A percentile compares a stretch with the other conserved stretches of the same genome.
phyloP scores from a whole-genome alignment of 176 grass and related monocot species.

The Rhynchospora pubera region DNA sequence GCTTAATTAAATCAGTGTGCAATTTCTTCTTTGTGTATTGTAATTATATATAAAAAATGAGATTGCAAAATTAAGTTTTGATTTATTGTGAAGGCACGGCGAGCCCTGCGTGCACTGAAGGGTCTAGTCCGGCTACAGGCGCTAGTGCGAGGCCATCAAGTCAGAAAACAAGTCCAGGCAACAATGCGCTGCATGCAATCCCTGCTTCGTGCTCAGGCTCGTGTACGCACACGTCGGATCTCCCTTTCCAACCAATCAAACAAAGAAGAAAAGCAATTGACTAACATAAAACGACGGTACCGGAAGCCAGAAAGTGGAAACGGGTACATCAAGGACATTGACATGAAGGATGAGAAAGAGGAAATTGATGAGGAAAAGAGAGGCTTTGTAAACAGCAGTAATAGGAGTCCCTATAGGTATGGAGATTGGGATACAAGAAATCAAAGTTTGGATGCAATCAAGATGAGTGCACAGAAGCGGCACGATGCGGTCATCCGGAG shows the following conservation, averaged over 20 bases:
- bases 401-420: constrained; percentile 19
- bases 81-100: constrained; percentile 36
- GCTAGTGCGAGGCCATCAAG: constrained; percentile 68
- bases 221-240: constrained; percentile 53
- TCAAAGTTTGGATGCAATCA: constrained; percentile 38
- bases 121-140: constrained; percentile 74
- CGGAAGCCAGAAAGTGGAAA: background rate
- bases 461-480: constrained; percentile 28
- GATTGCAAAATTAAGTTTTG: background rate
- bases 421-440: constrained; percentile 41
- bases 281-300: background rate
- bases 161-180: constrained; percentile 63
- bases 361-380: constrained; percentile 16
- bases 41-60: background rate
- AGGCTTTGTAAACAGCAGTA: background rate
- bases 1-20: background rate
- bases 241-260: background rate
- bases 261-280: background rate
- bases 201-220: constrained; percentile 68
- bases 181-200: constrained; percentile 83
- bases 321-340: background rate
- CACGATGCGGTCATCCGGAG: constrained; percentile 41
- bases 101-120: constrained; percentile 50
- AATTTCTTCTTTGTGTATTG: background rate
- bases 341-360: constrained; percentile 11